phyloP scores from a whole-genome alignment of 495 filamentous ascomycete genomes.

The Aspergillus egyptiacus region DNA sequence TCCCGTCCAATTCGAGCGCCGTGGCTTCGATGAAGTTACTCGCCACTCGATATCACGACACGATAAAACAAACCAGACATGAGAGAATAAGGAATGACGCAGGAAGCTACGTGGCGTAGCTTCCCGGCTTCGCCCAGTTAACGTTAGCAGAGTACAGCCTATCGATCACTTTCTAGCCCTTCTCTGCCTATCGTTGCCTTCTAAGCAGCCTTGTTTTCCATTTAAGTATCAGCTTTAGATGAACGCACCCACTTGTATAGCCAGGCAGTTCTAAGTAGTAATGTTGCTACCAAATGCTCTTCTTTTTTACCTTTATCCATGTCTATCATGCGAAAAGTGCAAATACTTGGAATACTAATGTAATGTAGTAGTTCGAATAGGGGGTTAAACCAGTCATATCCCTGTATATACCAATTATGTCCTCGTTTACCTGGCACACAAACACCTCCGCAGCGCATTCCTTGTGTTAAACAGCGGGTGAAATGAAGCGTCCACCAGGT shows the following conservation, averaged over 20 bases:
- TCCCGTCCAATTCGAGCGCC: background rate
- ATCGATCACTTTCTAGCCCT: background rate
- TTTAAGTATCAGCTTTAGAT: slow-evolving; percentile 13
- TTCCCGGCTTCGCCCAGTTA: background rate
- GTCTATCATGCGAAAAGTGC: too few species aligned
- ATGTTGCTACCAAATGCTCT: slow-evolving; percentile 10
- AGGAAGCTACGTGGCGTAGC: background rate
- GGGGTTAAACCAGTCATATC: too few species aligned
- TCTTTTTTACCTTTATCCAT: background rate
- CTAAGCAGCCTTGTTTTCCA: slow-evolving; percentile 5
- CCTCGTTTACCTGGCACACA: too few species aligned
- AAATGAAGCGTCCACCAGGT: too few species aligned
- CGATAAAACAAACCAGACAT: slow-evolving; percentile 10
- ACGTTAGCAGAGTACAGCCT: background rate
- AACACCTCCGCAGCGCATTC: too few species aligned
- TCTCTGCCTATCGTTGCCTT: slow-evolving; percentile 1
- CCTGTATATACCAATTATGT: too few species aligned
- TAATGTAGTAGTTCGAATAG: too few species aligned
- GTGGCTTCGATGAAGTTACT: slow-evolving; percentile 3
- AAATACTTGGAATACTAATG: too few species aligned
- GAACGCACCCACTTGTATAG: slow-evolving; percentile 8
- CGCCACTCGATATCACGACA: slow-evolving; percentile 7
- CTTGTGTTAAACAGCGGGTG: too few species aligned
- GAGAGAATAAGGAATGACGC: background rate
- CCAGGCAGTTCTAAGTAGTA: slow-evolving; percentile 16